These are phyloP conservation scores for Vicia faba DNA, from an alignment of 306 rosid genomes.

Conservation along the genomic window DNA sequence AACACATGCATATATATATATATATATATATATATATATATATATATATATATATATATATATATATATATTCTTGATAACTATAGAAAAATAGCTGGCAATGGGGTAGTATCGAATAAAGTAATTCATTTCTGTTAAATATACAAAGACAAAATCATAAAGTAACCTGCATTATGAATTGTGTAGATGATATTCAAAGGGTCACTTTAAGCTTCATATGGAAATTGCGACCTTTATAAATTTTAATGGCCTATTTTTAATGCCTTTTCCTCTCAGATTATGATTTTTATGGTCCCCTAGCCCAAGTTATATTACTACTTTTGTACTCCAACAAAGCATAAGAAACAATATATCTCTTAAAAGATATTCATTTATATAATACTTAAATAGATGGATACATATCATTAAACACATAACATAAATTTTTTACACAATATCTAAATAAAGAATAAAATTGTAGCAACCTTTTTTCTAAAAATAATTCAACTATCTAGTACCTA, in stretches of 20 bases:
- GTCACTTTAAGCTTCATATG: conserved; percentile 53
- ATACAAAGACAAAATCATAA: background rate
- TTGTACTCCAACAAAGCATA: conserved; percentile 7
- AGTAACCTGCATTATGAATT: conserved; percentile 25
- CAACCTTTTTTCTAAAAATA: conserved; percentile 10
- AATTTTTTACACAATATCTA: background rate
- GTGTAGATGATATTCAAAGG: conserved; percentile 41
- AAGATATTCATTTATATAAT: conserved; percentile 4
- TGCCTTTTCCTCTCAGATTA: conserved; percentile 42
- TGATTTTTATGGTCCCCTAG: conserved; percentile 44
- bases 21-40: too few species aligned
- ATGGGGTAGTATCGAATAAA: conserved; percentile 37
- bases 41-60: too few species aligned
- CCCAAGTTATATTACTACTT: conserved; percentile 28
- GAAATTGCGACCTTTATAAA: conserved; percentile 53
- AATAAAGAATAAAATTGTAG: background rate
- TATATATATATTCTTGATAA: conserved; percentile 46
- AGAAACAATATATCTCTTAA: conserved; percentile 4
- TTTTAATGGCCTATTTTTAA: conserved; percentile 32
- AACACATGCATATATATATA: too few species aligned
- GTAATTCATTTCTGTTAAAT: conserved; percentile 35
- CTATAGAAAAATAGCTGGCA: conserved; percentile 46
- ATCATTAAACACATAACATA: background rate
- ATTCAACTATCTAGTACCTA: conserved; percentile 42
- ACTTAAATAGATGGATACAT: background rate